Evolutionary conservation across 805 yeast genomes (phyloP), one percentile per base, ranked within the genome.

Genomic region (Kodamaea sagamina): DNA sequence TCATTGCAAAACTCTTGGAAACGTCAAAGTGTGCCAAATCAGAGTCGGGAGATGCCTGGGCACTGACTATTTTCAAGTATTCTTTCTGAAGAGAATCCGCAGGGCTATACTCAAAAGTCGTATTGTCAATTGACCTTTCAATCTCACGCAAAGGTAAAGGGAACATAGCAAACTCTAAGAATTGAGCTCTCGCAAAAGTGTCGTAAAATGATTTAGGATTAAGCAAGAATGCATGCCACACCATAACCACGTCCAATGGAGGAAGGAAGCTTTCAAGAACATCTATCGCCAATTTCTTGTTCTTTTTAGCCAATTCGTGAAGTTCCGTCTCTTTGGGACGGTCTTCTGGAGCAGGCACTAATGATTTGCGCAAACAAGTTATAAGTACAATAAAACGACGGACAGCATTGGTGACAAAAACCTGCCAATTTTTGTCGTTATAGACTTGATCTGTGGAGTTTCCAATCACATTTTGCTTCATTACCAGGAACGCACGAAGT

Each of bases 221-320:
- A 34, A 54, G 44, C 31, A 52, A 31, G 32, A 57, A 54, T 1
- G 57, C 47, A 36, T 58, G 54, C 63, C 61, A 58, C 15, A 58
- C 54, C 53, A 57, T 43, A 12, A 55, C 12, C 2, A 58, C 51
- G 38, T 58, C 63, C 31, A 58, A 43, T 3, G 61, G 59, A 1
- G 61, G 61, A 16, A 35, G 15, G 8, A 35, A 5, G n/a, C n/a
- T n/a, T n/a, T n/a, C n/a, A n/a, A n/a, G n/a, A 18, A 32, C 12
- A 4, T 21, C 12, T 15, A 18, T 12, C 25, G 17, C 12, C 7
- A 10, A 12, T 17, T 32, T 25, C 17, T 2, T 10, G 12, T 21
- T 12, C 12, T 12, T 27, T 16, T 12, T 6, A 3, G 8, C 12
- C 16, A 4, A 18, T 32, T 12, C 13, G 22, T 9, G 12, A 13